Conservation (phyloP, 2,329 filamentous ascomycete genomes). For the Cryphonectria japonica region DNA sequence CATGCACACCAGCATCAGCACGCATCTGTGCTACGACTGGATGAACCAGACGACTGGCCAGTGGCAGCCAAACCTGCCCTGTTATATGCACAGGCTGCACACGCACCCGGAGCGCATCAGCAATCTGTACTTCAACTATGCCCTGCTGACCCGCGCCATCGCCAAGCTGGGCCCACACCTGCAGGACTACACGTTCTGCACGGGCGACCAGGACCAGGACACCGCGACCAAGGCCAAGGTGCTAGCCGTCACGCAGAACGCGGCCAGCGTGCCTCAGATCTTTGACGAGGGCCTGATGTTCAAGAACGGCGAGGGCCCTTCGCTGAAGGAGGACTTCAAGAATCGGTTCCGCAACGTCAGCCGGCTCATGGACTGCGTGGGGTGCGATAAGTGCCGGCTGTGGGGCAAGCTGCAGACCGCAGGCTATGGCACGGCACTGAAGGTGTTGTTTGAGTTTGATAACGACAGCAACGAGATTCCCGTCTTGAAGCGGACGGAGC, state of each 20-base stretch:
- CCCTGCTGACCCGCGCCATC: conserved; percentile 87
- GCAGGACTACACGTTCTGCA: conserved; percentile 84
- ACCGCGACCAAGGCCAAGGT: conserved; percentile 79
- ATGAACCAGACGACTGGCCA: conserved; percentile 92
- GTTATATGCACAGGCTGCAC: conserved; percentile 87
- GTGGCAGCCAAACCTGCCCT: conserved; percentile 89
- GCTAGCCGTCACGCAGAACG: conserved; percentile 70
- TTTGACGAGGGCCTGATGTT: conserved; percentile 98
- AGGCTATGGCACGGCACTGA: conserved; percentile 91
- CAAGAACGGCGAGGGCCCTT: conserved; percentile 73
- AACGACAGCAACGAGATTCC: conserved; percentile 66
- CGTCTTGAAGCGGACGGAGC: conserved; percentile 80
- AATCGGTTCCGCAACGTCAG: conserved; percentile 97
- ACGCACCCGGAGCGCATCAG: conserved; percentile 86
- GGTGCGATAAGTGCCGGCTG: conserved; percentile 96
- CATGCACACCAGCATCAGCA: conserved; percentile 97
- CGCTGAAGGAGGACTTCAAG: conserved; percentile 94
- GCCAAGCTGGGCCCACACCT: conserved; percentile 87
- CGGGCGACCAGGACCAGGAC: conserved; percentile 81
- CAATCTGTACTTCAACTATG: conserved; percentile 99
- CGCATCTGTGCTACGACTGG: conserved; percentile 94
- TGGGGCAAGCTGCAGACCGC: conserved; percentile 98
- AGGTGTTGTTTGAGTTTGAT: conserved; percentile 94
- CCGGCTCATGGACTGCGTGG: conserved; percentile 96
- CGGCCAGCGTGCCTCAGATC: conserved; percentile 74